Conservation (phyloP, 495 filamentous ascomycete species). For the Trichoderma gamsii region DNA sequence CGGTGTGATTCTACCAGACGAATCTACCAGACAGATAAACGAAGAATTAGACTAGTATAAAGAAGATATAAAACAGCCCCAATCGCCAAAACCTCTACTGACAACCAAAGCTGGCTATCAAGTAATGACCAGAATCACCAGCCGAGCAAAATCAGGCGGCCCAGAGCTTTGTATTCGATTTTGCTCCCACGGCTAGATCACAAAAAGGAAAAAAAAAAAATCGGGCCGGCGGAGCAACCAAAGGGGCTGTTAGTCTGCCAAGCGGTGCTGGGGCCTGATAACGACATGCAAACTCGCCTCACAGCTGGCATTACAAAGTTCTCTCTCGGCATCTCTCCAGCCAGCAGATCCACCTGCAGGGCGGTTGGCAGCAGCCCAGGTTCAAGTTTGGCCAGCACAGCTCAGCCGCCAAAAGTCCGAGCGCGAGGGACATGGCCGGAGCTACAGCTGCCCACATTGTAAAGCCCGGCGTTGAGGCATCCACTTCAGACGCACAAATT, state of each 20-base stretch:
- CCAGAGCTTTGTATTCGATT: neutral
- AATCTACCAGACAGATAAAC: neutral
- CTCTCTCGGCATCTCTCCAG: neutral
- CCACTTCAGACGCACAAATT: neutral
- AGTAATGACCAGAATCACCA: neutral
- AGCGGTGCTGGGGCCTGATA: neutral
- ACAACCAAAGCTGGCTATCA: conserved; percentile 3
- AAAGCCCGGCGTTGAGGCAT: conserved; percentile 1
- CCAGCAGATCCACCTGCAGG: conserved; percentile 3
- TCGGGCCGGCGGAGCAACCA: neutral
- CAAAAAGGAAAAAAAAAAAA: conserved; percentile 1
- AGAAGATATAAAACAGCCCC: neutral
- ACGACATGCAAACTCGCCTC: neutral
- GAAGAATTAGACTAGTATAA: neutral
- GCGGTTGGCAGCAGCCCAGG: neutral
- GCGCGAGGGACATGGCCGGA: neutral
- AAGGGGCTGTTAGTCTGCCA: neutral
- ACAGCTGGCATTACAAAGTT: neutral
- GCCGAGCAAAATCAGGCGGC: conserved; percentile 1
- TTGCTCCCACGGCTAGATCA: neutral
- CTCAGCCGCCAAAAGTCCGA: neutral
- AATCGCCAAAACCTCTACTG: neutral
- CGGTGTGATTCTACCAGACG: conserved; percentile 7
- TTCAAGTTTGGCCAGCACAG: conserved; percentile 1
- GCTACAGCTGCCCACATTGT: neutral